Evolutionary conservation across 306 rosid species (phyloP), one percentile per base, ranked within the genome.

Genomic region (Prunus dulcis): DNA sequence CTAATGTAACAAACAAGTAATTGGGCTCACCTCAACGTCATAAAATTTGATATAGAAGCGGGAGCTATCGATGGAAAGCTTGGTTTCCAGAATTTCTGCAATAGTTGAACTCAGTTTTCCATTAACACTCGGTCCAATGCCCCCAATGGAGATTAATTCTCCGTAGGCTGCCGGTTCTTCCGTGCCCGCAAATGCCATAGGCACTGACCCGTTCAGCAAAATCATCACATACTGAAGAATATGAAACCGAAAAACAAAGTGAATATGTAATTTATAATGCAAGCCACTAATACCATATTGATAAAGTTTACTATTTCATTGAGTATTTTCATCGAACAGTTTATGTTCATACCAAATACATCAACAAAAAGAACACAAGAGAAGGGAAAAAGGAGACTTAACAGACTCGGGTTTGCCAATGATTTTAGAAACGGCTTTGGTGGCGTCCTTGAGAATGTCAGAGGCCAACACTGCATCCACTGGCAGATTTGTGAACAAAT

Each of bases 141-240:
- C 98, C 19, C 97, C 99, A 75, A 91, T 86, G 68, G 99, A 89
- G 79, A 96, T 80, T 76, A 96, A n/a, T 76, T 92, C 98, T 69
- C 89, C 99, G 78, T 90, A 96, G 3, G 98, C 98, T 20, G 99
- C 93, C 8, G 99, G 97, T 79, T 89, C 96, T 88, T 92, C 97
- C 2, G 96, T 91, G 68, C 97, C 93, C 45, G 82, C 91, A 82
- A 92, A 96, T 49, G 91, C 96, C 79, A 96, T 89, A 6, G 98
- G 97, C 75, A 85, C 91, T 67, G 89, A 81, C 74, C 97, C 90
- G 79, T 96, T 96, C 77, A 96, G 73, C 93, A 91, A 81, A 75
- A 96, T 89, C 98, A 92, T 92, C 83, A 92, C 99, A 85, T 91
- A 89, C 98, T 96, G 87, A 71, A 85, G 81, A 69, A 62, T 38